Evolutionary conservation across 768 basidiomycete species (phyloP).

Genomic region (Boletus rubropictus): DNA sequence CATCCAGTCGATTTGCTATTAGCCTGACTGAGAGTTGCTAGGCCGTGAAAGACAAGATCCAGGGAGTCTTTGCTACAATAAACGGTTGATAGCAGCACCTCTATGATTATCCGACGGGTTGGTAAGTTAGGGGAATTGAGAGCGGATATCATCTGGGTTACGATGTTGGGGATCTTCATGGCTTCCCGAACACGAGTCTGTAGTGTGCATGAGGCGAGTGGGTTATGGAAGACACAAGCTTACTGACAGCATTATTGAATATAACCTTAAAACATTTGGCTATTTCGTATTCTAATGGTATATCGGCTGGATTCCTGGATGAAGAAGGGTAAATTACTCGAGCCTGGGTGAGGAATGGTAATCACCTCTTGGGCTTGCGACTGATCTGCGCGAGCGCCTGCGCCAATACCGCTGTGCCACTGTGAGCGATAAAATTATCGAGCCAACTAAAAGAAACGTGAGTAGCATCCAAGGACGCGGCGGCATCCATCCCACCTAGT

Average conservation of each 20-base stretch:
- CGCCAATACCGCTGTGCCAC: slow-evolving; percentile 81
- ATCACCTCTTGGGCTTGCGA: slow-evolving; percentile 64
- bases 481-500: slow-evolving; percentile 49
- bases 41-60: slow-evolving; percentile 63
- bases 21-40: slow-evolving; percentile 65
- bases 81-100: slow-evolving; percentile 70
- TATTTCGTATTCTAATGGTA: slow-evolving; percentile 77
- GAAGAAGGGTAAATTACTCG: slow-evolving; percentile 2
- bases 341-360: background rate
- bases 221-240: background rate
- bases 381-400: slow-evolving; percentile 73
- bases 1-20: slow-evolving; percentile 53
- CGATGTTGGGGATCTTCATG: slow-evolving; percentile 62
- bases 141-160: slow-evolving; percentile 75
- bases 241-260: slow-evolving; percentile 57
- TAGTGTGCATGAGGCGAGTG: slow-evolving; percentile 8
- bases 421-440: slow-evolving; percentile 62
- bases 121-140: slow-evolving; percentile 76
- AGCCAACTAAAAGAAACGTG: slow-evolving; percentile 59
- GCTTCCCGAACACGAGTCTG: slow-evolving; percentile 70
- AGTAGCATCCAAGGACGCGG: slow-evolving; percentile 9
- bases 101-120: slow-evolving; percentile 72
- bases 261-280: slow-evolving; percentile 83
- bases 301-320: slow-evolving; percentile 43
- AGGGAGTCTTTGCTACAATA: slow-evolving; percentile 61